phyloP scores from a whole-genome alignment of 495 filamentous ascomycete species.

The Acidiella bohemica region DNA sequence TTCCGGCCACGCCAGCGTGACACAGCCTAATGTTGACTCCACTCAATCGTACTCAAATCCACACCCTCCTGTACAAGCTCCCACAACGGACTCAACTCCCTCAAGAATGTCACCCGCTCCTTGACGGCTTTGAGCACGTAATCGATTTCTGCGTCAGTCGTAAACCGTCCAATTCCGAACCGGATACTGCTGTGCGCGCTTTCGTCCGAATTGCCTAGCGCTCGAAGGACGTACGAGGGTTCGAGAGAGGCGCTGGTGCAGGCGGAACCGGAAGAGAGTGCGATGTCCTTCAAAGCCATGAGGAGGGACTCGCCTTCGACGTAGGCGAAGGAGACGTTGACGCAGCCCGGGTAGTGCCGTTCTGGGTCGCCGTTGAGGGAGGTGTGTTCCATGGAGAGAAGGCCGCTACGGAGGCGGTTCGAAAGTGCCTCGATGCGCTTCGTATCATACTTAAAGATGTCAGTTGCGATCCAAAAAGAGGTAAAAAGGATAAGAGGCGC shows the following conservation, averaged over 20 bases:
- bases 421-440: conserved; percentile 71
- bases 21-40: conserved; percentile 68
- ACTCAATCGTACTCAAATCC: conserved; percentile 90
- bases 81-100: conserved; percentile 93
- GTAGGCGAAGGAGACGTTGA: conserved; percentile 97
- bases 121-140: conserved; percentile 91
- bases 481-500: too few species aligned
- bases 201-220: conserved; percentile 89
- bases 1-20: too few species aligned
- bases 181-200: conserved; percentile 94
- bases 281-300: conserved; percentile 97
- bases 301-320: conserved; percentile 97
- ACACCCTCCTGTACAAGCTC: conserved; percentile 95
- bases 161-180: conserved; percentile 95
- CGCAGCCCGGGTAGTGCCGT: conserved; percentile 85
- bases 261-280: conserved; percentile 91
- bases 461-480: too few species aligned
- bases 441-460: conserved; percentile 60
- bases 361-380: conserved; percentile 73
- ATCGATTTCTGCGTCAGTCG: conserved; percentile 87
- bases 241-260: conserved; percentile 95
- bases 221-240: conserved; percentile 88
- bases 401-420: conserved; percentile 63
- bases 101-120: conserved; percentile 81
- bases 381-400: conserved; percentile 84